phyloP scores from a whole-genome alignment of 106 monocot genomes.

The Apostasia ramifera region DNA sequence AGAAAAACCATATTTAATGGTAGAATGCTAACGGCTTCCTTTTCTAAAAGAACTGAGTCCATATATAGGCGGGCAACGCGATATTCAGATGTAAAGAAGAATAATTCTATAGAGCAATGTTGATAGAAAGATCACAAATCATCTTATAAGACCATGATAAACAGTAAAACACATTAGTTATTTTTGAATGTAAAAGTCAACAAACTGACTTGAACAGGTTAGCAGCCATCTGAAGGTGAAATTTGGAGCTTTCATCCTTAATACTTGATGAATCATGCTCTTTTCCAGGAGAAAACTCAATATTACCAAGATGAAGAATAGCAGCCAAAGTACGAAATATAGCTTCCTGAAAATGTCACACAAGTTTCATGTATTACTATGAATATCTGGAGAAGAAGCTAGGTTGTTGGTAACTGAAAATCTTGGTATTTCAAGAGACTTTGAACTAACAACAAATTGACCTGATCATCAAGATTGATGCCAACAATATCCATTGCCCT shows the following conservation, averaged over 20 bases:
- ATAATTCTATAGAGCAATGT: no score
- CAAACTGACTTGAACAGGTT: conserved; percentile 41
- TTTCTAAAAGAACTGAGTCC: no score
- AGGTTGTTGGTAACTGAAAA: no score
- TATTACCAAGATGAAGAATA: conserved; percentile 87
- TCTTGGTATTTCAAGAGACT: neutral
- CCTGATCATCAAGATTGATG: conserved; percentile 68
- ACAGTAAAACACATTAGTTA: no score
- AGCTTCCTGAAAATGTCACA: conserved; percentile 48
- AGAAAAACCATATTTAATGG: no score
- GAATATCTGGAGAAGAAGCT: no score
- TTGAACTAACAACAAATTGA: conserved; percentile 5
- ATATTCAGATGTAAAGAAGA: neutral
- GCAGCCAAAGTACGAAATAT: conserved; percentile 81
- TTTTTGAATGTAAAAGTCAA: no score
- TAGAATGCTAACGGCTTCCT: no score
- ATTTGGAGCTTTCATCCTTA: conserved; percentile 43
- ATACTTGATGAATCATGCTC: conserved; percentile 44
- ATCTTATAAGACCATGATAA: neutral
- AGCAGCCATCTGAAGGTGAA: conserved; percentile 49
- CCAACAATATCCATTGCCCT: conserved; percentile 96
- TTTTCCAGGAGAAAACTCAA: conserved; percentile 50
- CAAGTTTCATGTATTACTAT: no score
- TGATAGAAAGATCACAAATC: no score
- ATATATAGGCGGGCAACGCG: no score